Percentiles rank a stretch among this genome's conserved stretches.
Evolutionary conservation across 345 rosid species (phyloP).

Genomic region (Carallia pectinifolia): DNA sequence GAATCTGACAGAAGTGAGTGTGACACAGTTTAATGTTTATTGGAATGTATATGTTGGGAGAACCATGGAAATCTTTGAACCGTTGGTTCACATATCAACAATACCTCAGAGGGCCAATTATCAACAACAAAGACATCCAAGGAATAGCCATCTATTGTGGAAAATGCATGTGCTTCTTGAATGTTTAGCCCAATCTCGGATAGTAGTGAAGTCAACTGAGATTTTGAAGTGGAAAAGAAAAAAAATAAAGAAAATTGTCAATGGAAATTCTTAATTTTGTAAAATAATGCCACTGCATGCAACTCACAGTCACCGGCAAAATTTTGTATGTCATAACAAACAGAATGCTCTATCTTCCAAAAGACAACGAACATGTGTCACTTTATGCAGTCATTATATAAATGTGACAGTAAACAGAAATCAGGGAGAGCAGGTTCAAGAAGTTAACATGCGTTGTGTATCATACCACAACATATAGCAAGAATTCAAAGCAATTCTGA

Average conservation of each 20-base stretch:
- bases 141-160: conserved; percentile 64
- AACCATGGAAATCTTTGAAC: neutral
- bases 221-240: conserved; percentile 16
- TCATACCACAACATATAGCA: too few relatives aligned
- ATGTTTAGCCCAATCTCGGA: conserved; percentile 67
- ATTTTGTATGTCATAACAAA: neutral
- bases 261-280: neutral
- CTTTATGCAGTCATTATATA: too few relatives aligned
- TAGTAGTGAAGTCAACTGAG: conserved; percentile 62
- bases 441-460: too few relatives aligned
- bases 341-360: too few relatives aligned
- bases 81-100: neutral
- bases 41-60: too few relatives aligned
- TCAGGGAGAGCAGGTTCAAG: too few relatives aligned
- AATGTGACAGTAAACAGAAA: too few relatives aligned
- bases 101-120: conserved; percentile 59
- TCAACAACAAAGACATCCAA: conserved; percentile 75
- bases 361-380: too few relatives aligned
- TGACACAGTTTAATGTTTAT: too few relatives aligned
- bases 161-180: conserved; percentile 76
- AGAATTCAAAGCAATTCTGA: too few relatives aligned
- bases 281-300: neutral
- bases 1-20: neutral
- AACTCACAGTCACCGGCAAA: neutral
- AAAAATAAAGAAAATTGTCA: neutral